Base-by-base conservation (phyloP, 108 stramenopile species). In the Cyclotella kingstonii region DNA sequence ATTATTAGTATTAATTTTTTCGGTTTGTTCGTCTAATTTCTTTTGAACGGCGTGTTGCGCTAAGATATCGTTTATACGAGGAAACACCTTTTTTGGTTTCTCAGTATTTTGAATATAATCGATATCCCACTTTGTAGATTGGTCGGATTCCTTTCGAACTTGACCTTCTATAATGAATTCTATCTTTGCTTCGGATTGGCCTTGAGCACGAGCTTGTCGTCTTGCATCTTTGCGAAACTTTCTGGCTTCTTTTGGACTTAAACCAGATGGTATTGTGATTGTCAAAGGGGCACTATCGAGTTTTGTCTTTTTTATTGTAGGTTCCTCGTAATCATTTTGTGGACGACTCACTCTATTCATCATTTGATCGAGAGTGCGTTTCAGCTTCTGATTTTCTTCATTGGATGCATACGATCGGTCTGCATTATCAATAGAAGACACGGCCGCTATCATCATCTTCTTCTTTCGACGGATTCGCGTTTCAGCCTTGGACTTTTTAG, bases 221-320 rank as follows among this genome's bases (percentile, higher is more conserved):
- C 93, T 65, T 23, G 73, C 80, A 42, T 95, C 86, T 61, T 95
- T 95, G 26, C 93, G 86, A 76, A 91, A 90, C 50, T 85, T 89
- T 47, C 79, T 85, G 48, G 79, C 76, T 44, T 84, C 93, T 48
- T 87, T 85, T 26, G 73, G 19, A 12, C 61, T 59, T 5, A 90
- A 38, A 40, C 72, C 47, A 3, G 69, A 59, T 7, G 90, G 90
- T 34, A 91, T 63, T 5, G 45, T 54, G 26, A 81, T 51, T 40
- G 68, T 78, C 8, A 44, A 7, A 4, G 28, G 15, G 22, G 54
- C 21, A 11, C 29, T 58, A 22, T 41, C 50, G 11, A 31, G 4
- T 26, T 65, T 76, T 27, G 39, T 15, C 36, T 57, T 52, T 52
- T 66, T 63, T 31, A 21, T 54, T 2, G 5, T 27, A n/a, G 42